Evolutionary conservation across 805 yeast genomes (phyloP), one percentile per base, ranked within the genome.

Genomic region (Metschnikowia cubensis): DNA sequence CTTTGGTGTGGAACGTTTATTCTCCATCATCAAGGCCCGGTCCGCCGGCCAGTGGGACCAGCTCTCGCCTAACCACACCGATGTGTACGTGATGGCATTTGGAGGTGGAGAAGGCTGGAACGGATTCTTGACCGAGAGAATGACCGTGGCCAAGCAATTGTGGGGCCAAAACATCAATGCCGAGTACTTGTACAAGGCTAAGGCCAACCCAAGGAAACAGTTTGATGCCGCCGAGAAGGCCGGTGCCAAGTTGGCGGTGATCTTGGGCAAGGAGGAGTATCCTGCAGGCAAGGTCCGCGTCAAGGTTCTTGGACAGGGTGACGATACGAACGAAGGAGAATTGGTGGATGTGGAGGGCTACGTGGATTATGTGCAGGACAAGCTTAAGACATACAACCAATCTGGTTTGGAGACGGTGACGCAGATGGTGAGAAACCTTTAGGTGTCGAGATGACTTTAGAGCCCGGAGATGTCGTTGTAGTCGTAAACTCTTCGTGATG

Each of bases 31-130:
- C 61, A 90, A 88, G 67, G 85, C 88, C 46, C 81, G 96, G 66
- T 77, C 80, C 39, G 80, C 81, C 31, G 67, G 67, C 55, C 70
- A 82, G 47, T 77, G 80, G 58, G 83, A 83, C 32, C 75, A 78
- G 59, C 76, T 91, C 50, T 82, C 94, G 60, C 83, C 97, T 34
- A 79, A 91, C 29, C 83, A 92, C 35, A 95, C 99, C 17, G 96
- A 94, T 68, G 98, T 89, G 13, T 94, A 77, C 64, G 85, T 94
- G 45, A 91, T 94, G 97, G 98, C 99, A 1, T 91, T 94, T 64
- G 99, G 99, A 58, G 98, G 97, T 62, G 99, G 98, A 62, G 87
- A 87, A 60, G 95, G 86, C 54, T 91, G 97, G 97, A 83, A 77
- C 52, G 99, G 98, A 6, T 89, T 88, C 73, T 74, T 94, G 62